Conservation (phyloP, 331 rosid species). For the Quercus phellos region DNA sequence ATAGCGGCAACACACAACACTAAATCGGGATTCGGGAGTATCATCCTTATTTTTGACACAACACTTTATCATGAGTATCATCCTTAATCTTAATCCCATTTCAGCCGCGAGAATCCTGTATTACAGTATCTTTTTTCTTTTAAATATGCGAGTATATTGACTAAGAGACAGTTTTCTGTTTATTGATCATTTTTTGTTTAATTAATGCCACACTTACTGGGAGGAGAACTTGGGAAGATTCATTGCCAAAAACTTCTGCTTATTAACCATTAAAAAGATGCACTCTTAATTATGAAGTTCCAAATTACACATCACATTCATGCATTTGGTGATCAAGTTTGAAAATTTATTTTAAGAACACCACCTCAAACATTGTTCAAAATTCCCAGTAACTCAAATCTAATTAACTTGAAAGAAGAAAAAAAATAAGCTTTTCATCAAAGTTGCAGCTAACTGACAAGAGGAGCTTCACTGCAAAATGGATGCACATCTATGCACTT, state of each 20-base stretch:
- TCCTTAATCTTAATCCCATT: too few species aligned
- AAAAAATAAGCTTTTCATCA: neutral
- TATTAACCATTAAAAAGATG: neutral
- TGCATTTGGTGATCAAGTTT: neutral
- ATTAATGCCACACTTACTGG: too few species aligned
- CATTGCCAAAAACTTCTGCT: neutral
- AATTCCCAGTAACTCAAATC: neutral
- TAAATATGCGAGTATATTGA: too few species aligned
- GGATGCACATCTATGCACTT: slow-evolving; percentile 13
- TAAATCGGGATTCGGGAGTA: too few species aligned
- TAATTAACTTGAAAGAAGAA: neutral
- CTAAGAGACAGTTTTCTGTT: too few species aligned
- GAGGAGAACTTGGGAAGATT: too few species aligned
- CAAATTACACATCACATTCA: neutral
- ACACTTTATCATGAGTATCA: too few species aligned
- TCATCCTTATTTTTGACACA: too few species aligned
- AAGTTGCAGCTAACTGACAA: neutral
- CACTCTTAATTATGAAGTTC: neutral
- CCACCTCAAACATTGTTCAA: neutral
- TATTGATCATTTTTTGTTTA: too few species aligned
- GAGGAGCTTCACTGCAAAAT: neutral
- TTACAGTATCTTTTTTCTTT: neutral
- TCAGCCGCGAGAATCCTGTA: neutral
- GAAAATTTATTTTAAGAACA: neutral
- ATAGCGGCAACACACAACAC: too few species aligned